Conservation (phyloP, 1,284 basidiomycete species). For the Chalciporus piperatoides region DNA sequence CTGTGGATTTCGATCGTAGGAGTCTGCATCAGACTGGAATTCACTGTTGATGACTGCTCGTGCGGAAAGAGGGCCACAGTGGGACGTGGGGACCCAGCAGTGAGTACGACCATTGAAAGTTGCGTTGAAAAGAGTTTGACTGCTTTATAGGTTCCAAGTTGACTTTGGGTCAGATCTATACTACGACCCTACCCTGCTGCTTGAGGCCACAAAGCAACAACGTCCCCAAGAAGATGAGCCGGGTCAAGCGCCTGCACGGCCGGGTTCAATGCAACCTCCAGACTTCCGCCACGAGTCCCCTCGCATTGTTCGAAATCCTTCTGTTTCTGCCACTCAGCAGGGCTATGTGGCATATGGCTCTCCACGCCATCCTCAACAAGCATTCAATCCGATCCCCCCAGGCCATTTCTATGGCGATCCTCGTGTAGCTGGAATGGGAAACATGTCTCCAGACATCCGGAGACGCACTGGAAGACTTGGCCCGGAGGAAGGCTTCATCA, state of each 20-base stretch:
- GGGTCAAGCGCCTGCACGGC: slow-evolving; percentile 21
- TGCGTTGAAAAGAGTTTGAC: slow-evolving; percentile 4
- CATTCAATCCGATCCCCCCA: slow-evolving; percentile 32
- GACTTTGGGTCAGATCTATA: slow-evolving; percentile 49
- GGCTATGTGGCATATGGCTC: slow-evolving; percentile 33
- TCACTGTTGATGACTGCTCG: slow-evolving; percentile 71
- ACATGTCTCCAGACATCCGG: slow-evolving; percentile 38
- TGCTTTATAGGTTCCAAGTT: slow-evolving; percentile 42
- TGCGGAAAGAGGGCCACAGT: slow-evolving; percentile 76
- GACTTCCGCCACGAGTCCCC: slow-evolving; percentile 33
- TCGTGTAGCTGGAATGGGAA: slow-evolving; percentile 31
- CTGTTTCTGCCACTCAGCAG: slow-evolving; percentile 28
- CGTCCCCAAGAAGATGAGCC: slow-evolving; percentile 31
- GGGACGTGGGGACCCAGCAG: slow-evolving; percentile 83
- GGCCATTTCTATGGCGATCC: slow-evolving; percentile 37
- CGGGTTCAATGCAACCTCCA: slow-evolving; percentile 31
- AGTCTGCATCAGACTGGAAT: slow-evolving; percentile 82
- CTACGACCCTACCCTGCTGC: slow-evolving; percentile 46
- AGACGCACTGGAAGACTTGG: slow-evolving; percentile 33
- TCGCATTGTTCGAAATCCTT: slow-evolving; percentile 29
- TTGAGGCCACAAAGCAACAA: slow-evolving; percentile 39
- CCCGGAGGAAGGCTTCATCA: slow-evolving; percentile 33
- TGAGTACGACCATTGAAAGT: slow-evolving; percentile 34
- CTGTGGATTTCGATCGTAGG: slow-evolving; percentile 39
- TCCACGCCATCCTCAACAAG: slow-evolving; percentile 33